Evolutionary conservation across 1,284 basidiomycete species (phyloP), one percentile per base, ranked within the genome.

Genomic region (Cutaneotrichosporon sp.): DNA sequence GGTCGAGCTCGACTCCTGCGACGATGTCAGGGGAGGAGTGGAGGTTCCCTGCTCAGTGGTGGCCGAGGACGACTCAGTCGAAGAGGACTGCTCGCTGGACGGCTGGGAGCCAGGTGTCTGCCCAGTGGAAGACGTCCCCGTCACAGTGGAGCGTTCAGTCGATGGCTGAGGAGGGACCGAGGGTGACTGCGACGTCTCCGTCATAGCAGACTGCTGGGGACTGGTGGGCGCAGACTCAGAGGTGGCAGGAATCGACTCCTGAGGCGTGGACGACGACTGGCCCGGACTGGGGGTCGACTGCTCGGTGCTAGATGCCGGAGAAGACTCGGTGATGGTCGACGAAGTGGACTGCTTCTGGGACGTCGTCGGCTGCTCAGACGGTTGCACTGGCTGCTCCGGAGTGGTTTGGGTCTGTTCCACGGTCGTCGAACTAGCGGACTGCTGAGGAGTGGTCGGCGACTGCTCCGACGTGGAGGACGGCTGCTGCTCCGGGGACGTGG

Each of bases 331-430:
- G 5, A 26, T 21, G 2, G 61, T 32, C 30, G 58, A 46, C 18
- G 58, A 34, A 31, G 62, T 9, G 18, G 47, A 9, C 53, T 56
- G 49, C 14, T 60, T 21, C 16, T 51, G 31, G 22, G 63, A 57
- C 5, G 58, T 10, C 5, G 58, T 10, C 11, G 58, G 21, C 38
- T 26, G 14, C 55, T 18, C 21, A 47, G 26, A 51, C 49, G 26
- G 21, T 30, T 22, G 30, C 38, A 30, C 34, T 1, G 34, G 34
- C 34, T 36, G 34, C 34, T 36, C 34, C 5, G 34, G 8, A 36
- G 32, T 16, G 21, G 50, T 40, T 18, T 36, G 18, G 5, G 22
- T 32, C 16, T 18, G 5, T 3, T 40, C 21, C 31, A 42, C 21
- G 18, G 55, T 16, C 34, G 52, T 16, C 7, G 60, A 32, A 7